Evolutionary conservation across 129 eudicot species (phyloP).

Genomic region (Tagetes patula): DNA sequence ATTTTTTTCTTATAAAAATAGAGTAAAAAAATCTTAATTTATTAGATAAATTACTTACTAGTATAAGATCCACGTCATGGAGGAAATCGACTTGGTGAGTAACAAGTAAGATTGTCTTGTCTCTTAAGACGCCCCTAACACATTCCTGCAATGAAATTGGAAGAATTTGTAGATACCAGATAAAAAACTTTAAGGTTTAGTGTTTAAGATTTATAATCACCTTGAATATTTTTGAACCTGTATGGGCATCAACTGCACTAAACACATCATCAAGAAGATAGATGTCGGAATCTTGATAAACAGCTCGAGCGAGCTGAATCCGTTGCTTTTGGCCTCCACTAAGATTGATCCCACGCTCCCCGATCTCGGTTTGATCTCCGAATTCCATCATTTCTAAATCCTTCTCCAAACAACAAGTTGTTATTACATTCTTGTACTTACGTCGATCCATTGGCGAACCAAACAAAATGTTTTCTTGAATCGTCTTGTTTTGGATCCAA

Average conservation of each 20-base stretch:
- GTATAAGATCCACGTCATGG: conserved; percentile 67
- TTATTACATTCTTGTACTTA: conserved; percentile 45
- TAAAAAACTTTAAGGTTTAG: neutral
- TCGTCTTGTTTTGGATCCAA: conserved; percentile 67
- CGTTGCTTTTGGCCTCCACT: conserved; percentile 96
- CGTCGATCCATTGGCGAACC: conserved; percentile 49
- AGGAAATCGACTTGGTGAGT: conserved; percentile 95
- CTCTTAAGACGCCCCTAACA: conserved; percentile 65
- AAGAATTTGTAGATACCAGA: neutral
- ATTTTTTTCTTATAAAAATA: too few relatives aligned
- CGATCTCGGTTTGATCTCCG: conserved; percentile 79
- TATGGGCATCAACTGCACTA: conserved; percentile 92
- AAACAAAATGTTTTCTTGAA: conserved; percentile 65
- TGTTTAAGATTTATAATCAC: neutral
- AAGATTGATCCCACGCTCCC: conserved; percentile 89
- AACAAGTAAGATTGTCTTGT: conserved; percentile 77
- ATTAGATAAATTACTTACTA: conserved; percentile 40
- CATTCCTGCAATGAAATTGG: conserved; percentile 60
- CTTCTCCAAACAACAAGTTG: conserved; percentile 56
- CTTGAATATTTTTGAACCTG: conserved; percentile 81
- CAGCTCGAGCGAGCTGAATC: conserved; percentile 80
- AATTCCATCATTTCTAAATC: conserved; percentile 63
- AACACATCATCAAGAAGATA: conserved; percentile 84
- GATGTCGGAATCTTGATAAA: conserved; percentile 74
- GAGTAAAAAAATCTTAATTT: too few relatives aligned